Conservation (phyloP, 2,329 filamentous ascomycete genomes). For the Chaetoscypha palmicola region DNA sequence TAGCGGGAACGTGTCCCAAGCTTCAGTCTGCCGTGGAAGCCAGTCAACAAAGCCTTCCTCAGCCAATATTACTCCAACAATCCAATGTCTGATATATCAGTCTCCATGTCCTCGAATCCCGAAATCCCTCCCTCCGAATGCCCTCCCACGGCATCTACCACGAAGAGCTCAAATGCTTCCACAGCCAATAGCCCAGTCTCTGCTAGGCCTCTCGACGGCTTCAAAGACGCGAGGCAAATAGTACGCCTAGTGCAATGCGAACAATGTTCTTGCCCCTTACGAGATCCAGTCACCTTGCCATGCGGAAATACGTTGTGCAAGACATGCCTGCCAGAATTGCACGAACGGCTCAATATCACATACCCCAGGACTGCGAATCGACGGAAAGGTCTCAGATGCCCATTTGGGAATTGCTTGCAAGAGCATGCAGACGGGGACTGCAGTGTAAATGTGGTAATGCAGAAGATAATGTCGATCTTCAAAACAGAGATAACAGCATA, state of each 20-base stretch:
- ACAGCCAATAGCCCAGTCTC: too few relatives aligned
- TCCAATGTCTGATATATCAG: too few relatives aligned
- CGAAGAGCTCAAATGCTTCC: too few relatives aligned
- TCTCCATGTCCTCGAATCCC: too few relatives aligned
- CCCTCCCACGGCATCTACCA: too few relatives aligned
- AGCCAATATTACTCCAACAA: too few relatives aligned
- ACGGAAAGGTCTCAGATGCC: slow-evolving; percentile 66
- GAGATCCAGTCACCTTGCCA: slow-evolving; percentile 65
- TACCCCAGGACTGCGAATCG: slow-evolving; percentile 66
- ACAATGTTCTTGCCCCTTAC: slow-evolving; percentile 62
- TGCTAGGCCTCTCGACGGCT: slow-evolving; percentile 40
- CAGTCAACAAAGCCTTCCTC: too few relatives aligned
- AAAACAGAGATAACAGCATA: slow-evolving; percentile 44
- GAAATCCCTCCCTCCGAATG: too few relatives aligned
- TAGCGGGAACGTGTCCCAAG: too few relatives aligned
- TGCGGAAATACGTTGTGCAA: slow-evolving; percentile 76
- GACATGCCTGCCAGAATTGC: slow-evolving; percentile 61
- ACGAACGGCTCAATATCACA: slow-evolving; percentile 62
- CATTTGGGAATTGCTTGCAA: slow-evolving; percentile 55
- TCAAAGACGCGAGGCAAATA: slow-evolving; percentile 53
- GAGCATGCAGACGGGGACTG: slow-evolving; percentile 76
- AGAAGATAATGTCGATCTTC: slow-evolving; percentile 60
- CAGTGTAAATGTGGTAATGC: slow-evolving; percentile 66
- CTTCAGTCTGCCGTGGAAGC: too few relatives aligned
- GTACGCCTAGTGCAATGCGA: slow-evolving; percentile 73